These are phyloP conservation scores for Apodospora peruviana DNA, from an alignment of 495 filamentous ascomycete species.

Conservation along the genomic window DNA sequence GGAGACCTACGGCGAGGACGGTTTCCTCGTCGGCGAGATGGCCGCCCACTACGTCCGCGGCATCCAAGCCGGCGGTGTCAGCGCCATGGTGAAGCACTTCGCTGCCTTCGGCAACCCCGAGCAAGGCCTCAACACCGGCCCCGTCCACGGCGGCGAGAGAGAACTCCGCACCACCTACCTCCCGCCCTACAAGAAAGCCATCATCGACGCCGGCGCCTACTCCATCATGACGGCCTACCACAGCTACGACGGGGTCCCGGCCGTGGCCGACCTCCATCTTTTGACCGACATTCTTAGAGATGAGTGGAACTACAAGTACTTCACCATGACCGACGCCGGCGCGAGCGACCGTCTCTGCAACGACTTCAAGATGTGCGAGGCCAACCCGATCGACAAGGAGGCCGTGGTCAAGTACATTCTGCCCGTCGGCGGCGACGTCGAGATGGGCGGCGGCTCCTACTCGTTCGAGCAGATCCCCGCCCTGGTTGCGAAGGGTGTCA, in stretches of 20 bases:
- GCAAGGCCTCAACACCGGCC: slow-evolving; percentile 63
- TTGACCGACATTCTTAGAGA: slow-evolving; percentile 61
- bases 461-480: slow-evolving; percentile 61
- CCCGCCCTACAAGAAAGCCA: slow-evolving; percentile 59
- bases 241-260: slow-evolving; percentile 63
- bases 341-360: slow-evolving; percentile 61
- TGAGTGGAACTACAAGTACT: slow-evolving; percentile 69
- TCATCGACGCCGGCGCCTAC: slow-evolving; percentile 61
- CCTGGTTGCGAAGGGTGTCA: slow-evolving; percentile 53
- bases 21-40: slow-evolving; percentile 52
- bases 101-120: slow-evolving; percentile 59
- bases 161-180: slow-evolving; percentile 64
- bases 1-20: slow-evolving; percentile 63
- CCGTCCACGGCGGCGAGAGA: slow-evolving; percentile 62
- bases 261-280: slow-evolving; percentile 53
- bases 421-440: slow-evolving; percentile 64
- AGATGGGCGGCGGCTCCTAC: slow-evolving; percentile 70
- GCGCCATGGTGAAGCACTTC: slow-evolving; percentile 67
- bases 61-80: slow-evolving; percentile 57
- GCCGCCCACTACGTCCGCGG: slow-evolving; percentile 57
- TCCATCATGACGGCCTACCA: slow-evolving; percentile 65
- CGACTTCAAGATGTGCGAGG: slow-evolving; percentile 55
- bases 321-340: slow-evolving; percentile 50
- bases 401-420: slow-evolving; percentile 46
- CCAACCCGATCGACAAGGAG: slow-evolving; percentile 53